Percentiles rank a stretch among this genome's conserved stretches.
Conservation (phyloP, 257 asterid genomes). For the Nicotiana undulata region DNA sequence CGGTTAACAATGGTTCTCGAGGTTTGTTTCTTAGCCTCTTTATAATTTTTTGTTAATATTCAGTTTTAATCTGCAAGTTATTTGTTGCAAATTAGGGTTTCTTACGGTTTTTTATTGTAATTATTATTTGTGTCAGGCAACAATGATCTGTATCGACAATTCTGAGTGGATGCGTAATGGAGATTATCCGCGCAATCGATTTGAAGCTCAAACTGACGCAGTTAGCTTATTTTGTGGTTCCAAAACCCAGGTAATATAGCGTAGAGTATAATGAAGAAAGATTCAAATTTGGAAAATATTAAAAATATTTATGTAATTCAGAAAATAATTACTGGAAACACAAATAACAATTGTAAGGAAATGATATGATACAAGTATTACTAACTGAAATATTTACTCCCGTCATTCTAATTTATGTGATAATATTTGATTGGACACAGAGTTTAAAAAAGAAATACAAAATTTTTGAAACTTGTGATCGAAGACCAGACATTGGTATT, state of each 20-base stretch:
- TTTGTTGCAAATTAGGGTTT: neutral
- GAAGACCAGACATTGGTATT: no score
- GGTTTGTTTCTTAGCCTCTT: neutral
- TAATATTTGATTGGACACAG: no score
- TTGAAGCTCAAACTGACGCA: constrained; percentile 88
- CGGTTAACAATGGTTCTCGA: neutral
- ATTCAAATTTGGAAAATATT: neutral
- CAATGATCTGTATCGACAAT: constrained; percentile 92
- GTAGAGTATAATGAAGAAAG: neutral
- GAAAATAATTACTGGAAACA: neutral
- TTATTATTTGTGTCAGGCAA: constrained; percentile 34
- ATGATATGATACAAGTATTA: neutral
- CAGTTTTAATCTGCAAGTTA: neutral
- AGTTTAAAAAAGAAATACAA: no score
- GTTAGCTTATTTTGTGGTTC: constrained; percentile 87
- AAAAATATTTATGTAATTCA: neutral
- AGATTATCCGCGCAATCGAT: constrained; percentile 72
- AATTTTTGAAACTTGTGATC: no score
- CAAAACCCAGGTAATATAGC: constrained; percentile 53
- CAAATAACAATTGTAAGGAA: neutral
- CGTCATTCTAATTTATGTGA: no score
- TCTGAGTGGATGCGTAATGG: constrained; percentile 99
- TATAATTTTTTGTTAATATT: neutral
- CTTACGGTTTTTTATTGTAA: neutral
- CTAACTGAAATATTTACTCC: neutral